Evolutionary conservation across 768 basidiomycete genomes (phyloP).

Genomic region (Cystofilobasidium macerans): DNA sequence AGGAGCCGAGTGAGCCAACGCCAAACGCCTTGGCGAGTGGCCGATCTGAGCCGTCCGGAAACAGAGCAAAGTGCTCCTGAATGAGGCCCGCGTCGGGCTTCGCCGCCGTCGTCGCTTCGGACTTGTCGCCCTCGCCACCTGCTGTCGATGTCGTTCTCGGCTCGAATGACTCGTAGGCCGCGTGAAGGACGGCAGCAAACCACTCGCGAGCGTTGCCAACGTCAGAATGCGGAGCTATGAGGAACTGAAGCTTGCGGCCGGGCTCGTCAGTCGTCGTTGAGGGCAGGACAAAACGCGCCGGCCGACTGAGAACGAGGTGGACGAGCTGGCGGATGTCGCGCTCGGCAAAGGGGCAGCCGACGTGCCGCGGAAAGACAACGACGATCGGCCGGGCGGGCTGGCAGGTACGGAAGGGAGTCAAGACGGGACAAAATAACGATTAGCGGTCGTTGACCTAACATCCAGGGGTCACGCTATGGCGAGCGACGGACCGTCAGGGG

Average conservation of each 20-base stretch:
- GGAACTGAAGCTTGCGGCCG: slow-evolving; percentile 11
- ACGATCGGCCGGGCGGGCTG: slow-evolving; percentile 20
- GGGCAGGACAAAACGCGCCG: slow-evolving; percentile 7
- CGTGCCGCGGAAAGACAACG: slow-evolving; percentile 17
- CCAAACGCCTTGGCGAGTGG: slow-evolving; percentile 16
- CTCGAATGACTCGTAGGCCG: slow-evolving; percentile 11
- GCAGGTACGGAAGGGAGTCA: background rate
- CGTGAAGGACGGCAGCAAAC: slow-evolving; percentile 21
- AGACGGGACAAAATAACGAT: background rate
- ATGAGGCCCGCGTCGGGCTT: slow-evolving; percentile 8
- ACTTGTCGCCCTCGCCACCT: too few relatives aligned
- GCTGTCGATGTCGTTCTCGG: background rate
- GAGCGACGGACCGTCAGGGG: slow-evolving; percentile 8
- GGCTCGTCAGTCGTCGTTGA: background rate
- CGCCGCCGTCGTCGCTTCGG: background rate
- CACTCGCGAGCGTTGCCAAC: slow-evolving; percentile 14
- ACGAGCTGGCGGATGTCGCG: slow-evolving; percentile 17
- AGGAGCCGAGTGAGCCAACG: slow-evolving; percentile 11
- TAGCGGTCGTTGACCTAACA: background rate
- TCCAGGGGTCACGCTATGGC: background rate
- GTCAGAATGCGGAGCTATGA: slow-evolving; percentile 22
- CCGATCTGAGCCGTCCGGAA: slow-evolving; percentile 14
- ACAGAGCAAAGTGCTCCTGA: slow-evolving; percentile 19
- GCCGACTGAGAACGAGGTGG: slow-evolving; percentile 20
- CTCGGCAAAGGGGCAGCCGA: slow-evolving; percentile 24